Evolutionary conservation across 2,329 filamentous ascomycete species (phyloP), one percentile per base, ranked within the genome.

Genomic region (Aspergillus candidus): DNA sequence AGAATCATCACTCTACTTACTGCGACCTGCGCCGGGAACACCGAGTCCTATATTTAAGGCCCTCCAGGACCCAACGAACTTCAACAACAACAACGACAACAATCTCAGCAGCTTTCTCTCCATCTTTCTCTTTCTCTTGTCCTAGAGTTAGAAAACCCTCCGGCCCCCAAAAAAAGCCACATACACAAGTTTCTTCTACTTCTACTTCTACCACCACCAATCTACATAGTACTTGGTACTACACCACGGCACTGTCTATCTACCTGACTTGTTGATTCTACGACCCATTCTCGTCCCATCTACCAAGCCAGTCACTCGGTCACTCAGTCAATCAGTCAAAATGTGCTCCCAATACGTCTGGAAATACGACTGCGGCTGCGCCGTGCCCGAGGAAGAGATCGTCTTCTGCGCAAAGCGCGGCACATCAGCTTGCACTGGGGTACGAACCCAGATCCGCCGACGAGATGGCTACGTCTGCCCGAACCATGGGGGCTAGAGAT

Each of bases 331-430:
- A 18, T 32, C 33, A 22, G 13, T 29, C 50, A 61, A 29, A 12
- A 68, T 67, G 65, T 68, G 65, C 42, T 65, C 61, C 2, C 48
- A 63, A 41, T 68, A 67, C 47, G 61, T 63, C 42, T 58, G 57
- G 51, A 52, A 64, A 35, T 68, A 64, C 47, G 63, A 62, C 48
- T 68, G 65, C 46, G 64, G 64, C 33, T 68, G 65, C 51, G 55
- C 54, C 33, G 44, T 60, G 35, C 53, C 59, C 14, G 61, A 66
- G 41, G 60, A 53, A 4, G 61, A 59, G n/a, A 54, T 65, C 4
- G 62, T 67, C 30, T 54, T 52, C 38, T 68, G 65, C 46, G 61
- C 60, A 27, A 59, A 60, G 44, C 52, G 57, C 46, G 62, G 60
- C 40, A 62, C 60, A 17, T 51, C 22, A 27, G 22, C 49, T 35